phyloP scores from a whole-genome alignment of 2,329 filamentous ascomycete genomes.

The Fusarium buxicola region DNA sequence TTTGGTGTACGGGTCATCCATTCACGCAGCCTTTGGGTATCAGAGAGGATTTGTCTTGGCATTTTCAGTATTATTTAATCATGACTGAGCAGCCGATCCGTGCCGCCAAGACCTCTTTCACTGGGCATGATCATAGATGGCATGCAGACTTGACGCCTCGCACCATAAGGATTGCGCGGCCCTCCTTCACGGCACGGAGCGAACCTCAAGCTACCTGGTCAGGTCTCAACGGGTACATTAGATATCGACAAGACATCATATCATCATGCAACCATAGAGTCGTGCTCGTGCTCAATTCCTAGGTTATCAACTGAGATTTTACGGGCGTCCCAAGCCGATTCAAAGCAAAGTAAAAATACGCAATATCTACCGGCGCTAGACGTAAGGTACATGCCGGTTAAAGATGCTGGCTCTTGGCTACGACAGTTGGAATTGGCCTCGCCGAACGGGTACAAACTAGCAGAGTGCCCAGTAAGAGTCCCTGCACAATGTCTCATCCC shows the following conservation, averaged over 20 bases:
- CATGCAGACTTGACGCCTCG: constrained; percentile 30
- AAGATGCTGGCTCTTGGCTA: no score
- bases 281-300: no score
- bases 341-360: no score
- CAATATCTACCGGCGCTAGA: not conserved
- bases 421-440: not conserved
- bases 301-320: no score
- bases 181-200: constrained; percentile 12
- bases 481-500: not conserved
- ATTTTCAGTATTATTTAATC: constrained; percentile 25
- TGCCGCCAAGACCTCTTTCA: constrained; percentile 20
- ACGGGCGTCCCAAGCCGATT: no score
- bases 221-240: not conserved
- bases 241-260: no score
- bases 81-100: constrained; percentile 25
- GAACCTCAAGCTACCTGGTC: not conserved
- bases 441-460: not conserved
- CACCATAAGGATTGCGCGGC: constrained; percentile 34
- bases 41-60: not conserved
- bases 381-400: no score
- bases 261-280: no score
- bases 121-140: constrained; percentile 5
- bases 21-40: not conserved
- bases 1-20: not conserved
- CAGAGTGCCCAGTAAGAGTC: not conserved